Conservation (phyloP, 2,329 filamentous ascomycete species). For the Neonectria coccinea region DNA sequence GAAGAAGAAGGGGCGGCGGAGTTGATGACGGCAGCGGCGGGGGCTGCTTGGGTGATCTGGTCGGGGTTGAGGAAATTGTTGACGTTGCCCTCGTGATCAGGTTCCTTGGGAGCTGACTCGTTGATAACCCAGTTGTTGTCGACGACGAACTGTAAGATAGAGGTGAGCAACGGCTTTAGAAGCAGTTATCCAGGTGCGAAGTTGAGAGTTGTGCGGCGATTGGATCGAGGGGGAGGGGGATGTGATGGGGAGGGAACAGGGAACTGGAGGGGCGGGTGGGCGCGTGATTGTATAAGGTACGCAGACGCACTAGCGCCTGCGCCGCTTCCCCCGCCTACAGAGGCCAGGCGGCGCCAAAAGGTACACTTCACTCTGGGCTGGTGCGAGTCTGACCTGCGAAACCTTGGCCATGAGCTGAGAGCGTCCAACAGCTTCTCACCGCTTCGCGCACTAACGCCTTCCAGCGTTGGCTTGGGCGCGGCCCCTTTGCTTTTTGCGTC, state of each 20-base stretch:
- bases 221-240: slow-evolving; percentile 10
- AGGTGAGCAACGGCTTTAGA: slow-evolving; percentile 40
- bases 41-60: slow-evolving; percentile 67
- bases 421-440: slow-evolving; percentile 34
- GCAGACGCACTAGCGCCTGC: slow-evolving; percentile 43
- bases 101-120: slow-evolving; percentile 82
- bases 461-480: slow-evolving; percentile 34
- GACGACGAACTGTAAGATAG: slow-evolving; percentile 82
- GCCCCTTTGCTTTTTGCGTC: slow-evolving; percentile 46
- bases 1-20: slow-evolving; percentile 77
- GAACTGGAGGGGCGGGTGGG: slow-evolving; percentile 31
- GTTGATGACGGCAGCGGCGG: slow-evolving; percentile 68
- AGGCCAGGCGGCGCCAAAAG: slow-evolving; percentile 31
- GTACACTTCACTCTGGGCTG: slow-evolving; percentile 22
- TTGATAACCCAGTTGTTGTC: slow-evolving; percentile 92
- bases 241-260: slow-evolving; percentile 6
- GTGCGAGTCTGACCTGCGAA: slow-evolving; percentile 33
- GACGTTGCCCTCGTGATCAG: slow-evolving; percentile 84
- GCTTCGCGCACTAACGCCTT: slow-evolving; percentile 37
- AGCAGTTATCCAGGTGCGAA: slow-evolving; percentile 26
- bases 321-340: slow-evolving; percentile 9
- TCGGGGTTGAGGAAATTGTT: slow-evolving; percentile 91
- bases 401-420: slow-evolving; percentile 31
- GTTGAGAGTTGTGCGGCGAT: slow-evolving; percentile 33
- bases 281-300: slow-evolving; percentile 43